A percentile compares a stretch with the other conserved stretches of the same genome.
Conservation (phyloP, 257 asterid species). For the Cruciata laevipes region DNA sequence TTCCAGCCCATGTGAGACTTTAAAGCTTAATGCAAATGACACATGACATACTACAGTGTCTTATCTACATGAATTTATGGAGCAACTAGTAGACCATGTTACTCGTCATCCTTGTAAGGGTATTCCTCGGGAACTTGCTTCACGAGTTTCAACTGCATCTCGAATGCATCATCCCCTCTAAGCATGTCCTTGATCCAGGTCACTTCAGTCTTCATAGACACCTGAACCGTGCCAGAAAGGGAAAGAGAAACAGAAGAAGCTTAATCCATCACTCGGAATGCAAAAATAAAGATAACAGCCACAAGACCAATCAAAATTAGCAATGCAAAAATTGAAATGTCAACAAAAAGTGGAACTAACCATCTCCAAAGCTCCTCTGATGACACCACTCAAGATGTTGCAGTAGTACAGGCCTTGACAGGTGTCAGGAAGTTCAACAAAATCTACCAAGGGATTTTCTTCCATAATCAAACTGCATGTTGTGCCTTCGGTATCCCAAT, state of each 20-base stretch:
- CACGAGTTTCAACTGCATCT: constrained; percentile 86
- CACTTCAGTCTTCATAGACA: constrained; percentile 93
- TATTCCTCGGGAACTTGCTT: constrained; percentile 98
- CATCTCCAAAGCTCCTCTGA: constrained; percentile 96
- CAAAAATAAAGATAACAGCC: neutral
- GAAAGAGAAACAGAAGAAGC: neutral
- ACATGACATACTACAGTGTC: neutral
- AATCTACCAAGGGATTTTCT: constrained; percentile 93
- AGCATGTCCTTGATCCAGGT: constrained; percentile 98
- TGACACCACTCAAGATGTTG: constrained; percentile 88
- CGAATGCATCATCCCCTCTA: constrained; percentile 90
- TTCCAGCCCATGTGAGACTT: neutral
- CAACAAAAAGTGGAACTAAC: constrained; percentile 34
- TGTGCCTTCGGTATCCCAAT: constrained; percentile 91
- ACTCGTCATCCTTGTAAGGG: constrained; percentile 98
- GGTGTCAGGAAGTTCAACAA: constrained; percentile 96
- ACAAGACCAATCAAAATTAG: neutral
- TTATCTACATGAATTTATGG: constrained; percentile 19
- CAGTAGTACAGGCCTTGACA: constrained; percentile 94
- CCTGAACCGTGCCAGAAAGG: constrained; percentile 32
- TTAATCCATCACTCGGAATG: too few species aligned
- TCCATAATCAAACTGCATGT: constrained; percentile 88
- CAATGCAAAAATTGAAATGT: constrained; percentile 1
- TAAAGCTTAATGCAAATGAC: neutral
- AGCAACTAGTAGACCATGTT: constrained; percentile 12